A percentile compares a stretch with the other conserved stretches of the same genome.
phyloP scores from a whole-genome alignment of 2,329 filamentous ascomycete genomes.

The Exophiala oligosperma region DNA sequence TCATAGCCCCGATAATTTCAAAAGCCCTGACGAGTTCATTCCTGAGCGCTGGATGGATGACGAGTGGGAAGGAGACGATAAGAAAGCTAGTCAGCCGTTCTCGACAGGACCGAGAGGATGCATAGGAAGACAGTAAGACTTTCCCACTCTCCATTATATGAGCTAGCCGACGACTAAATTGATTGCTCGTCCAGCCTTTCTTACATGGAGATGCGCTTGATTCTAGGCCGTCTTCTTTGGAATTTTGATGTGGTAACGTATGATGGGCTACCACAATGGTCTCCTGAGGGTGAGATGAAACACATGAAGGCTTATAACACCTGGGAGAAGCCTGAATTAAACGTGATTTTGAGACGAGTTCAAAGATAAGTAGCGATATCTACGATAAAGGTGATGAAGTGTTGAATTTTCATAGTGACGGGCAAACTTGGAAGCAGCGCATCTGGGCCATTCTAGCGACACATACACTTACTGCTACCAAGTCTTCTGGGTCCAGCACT shows the following conservation, averaged over 20 bases:
- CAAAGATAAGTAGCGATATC: too few relatives aligned
- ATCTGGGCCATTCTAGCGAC: too few relatives aligned
- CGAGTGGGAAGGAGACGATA: slow-evolving; percentile 1
- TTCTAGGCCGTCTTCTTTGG: slow-evolving; percentile 50
- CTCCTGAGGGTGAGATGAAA: slow-evolving; percentile 15
- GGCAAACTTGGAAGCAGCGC: too few relatives aligned
- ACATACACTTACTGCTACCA: too few relatives aligned
- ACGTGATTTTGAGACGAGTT: neutral
- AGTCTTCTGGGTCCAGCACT: too few relatives aligned
- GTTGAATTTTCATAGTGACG: too few relatives aligned
- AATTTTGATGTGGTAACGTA: slow-evolving; percentile 45
- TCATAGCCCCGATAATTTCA: slow-evolving; percentile 31
- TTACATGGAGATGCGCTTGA: slow-evolving; percentile 52
- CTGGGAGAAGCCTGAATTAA: slow-evolving; percentile 16
- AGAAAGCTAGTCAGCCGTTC: slow-evolving; percentile 11
- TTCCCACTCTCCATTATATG: too few relatives aligned
- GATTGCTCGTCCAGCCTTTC: slow-evolving; percentile 35
- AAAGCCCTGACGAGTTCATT: slow-evolving; percentile 21
- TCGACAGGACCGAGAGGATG: slow-evolving; percentile 1
- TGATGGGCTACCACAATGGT: slow-evolving; percentile 12
- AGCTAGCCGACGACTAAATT: too few relatives aligned
- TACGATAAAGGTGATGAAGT: too few relatives aligned
- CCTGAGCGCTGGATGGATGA: slow-evolving; percentile 18
- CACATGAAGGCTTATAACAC: slow-evolving; percentile 15
- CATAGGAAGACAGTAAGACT: neutral